phyloP scores from a whole-genome alignment of 495 filamentous ascomycete species.

The Hyaloscypha finlandica region DNA sequence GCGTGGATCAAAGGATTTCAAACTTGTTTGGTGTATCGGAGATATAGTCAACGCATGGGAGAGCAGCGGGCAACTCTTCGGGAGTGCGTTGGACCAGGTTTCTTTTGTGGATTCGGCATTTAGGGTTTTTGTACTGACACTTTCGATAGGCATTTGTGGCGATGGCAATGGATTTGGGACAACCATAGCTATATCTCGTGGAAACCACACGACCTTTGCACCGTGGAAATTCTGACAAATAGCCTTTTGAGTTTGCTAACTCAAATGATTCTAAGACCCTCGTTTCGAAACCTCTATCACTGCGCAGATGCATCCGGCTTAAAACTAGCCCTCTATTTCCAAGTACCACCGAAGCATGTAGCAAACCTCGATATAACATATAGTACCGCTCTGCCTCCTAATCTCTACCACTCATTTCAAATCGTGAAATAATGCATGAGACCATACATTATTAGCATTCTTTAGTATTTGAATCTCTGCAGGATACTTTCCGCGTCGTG shows the following conservation, averaged over 20 bases:
- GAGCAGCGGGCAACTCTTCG: neutral
- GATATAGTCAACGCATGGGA: neutral
- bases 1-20: constrained; percentile 4
- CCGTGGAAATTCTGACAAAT: neutral
- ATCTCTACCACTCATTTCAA: no score
- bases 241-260: neutral
- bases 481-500: no score
- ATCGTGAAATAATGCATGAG: no score
- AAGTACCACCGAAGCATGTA: no score
- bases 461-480: no score
- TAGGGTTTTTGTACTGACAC: neutral
- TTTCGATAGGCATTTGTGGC: neutral
- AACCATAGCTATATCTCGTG: constrained; percentile 1
- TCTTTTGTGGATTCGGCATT: neutral
- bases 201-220: neutral
- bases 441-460: no score
- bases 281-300: neutral
- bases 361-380: no score
- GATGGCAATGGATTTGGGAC: neutral
- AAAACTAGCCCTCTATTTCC: neutral
- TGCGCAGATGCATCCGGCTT: neutral
- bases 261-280: neutral
- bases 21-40: neutral
- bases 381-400: no score
- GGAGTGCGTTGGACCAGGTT: neutral